Evolutionary conservation across 768 basidiomycete genomes (phyloP), one percentile per base, ranked within the genome.

Genomic region (Leccinellum luteum): DNA sequence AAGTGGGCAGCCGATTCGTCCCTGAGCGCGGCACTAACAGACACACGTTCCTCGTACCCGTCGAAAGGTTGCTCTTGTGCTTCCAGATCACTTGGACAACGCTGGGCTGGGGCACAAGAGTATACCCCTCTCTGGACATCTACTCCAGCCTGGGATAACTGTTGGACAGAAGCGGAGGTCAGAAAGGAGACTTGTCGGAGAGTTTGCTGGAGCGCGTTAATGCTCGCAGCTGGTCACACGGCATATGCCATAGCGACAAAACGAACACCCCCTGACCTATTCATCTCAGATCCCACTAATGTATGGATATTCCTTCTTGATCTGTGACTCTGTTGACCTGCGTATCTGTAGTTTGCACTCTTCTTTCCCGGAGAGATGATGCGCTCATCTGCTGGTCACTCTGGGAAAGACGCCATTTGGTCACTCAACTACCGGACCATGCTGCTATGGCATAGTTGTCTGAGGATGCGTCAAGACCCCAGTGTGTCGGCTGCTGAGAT

Each of bases 361-460:
- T 73, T 91, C 21, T 90, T 91, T 68, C 85, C 87, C 7, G 89
- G 87, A n/a, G 89, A 90, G 71, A 78, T 81, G 13, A 71, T 84
- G 25, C 72, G 69, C 3, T 55, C 71, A 19, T 45, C 67, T 21
- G 62, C 56, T 34, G 38, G 52, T 38, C 60, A 66, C 54, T 75
- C 81, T 4, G 74, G 79, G 9, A 90, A 87, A 68, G 82, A 88
- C 54, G 85, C 85, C 6, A 76, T 90, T 21, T 91, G 86, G 88
- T 87, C 86, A n/a, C 73, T 90, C 52, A 82, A 86, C 65, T 82
- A 86, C 63, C 83, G 87, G 48, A 77, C 81, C 7, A 85, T 86
- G 73, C 73, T 91, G 21, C 73, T 90, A 34, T 92, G 89, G 88
- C 83, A 87, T 68, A 80, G 80, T 21, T 92, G 89, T 64, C 75